A percentile compares a stretch with the other conserved stretches of the same genome.
phyloP scores from a whole-genome alignment of 2,329 filamentous ascomycete genomes.

The Penicillium glabrum region DNA sequence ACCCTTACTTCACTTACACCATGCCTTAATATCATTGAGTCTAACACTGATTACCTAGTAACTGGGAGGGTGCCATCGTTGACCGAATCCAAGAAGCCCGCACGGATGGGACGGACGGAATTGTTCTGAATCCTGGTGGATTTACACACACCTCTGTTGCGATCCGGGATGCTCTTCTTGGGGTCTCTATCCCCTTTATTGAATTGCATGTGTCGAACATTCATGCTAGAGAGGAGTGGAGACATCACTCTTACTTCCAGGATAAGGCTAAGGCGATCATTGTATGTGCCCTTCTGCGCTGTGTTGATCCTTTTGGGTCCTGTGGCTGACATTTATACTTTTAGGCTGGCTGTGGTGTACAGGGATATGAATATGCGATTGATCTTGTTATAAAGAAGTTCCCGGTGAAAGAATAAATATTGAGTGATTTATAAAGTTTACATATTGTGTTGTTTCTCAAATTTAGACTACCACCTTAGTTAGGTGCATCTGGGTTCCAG shows the following conservation, averaged over 20 bases:
- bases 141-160: conserved; percentile 73
- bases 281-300: neutral
- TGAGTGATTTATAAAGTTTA: no score
- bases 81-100: conserved; percentile 68
- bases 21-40: neutral
- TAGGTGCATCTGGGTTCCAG: no score
- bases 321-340: neutral
- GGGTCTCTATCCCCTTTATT: conserved; percentile 67
- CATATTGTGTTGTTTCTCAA: no score
- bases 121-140: conserved; percentile 69
- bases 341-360: neutral
- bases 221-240: conserved; percentile 64
- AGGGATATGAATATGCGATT: neutral
- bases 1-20: neutral
- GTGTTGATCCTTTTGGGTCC: neutral
- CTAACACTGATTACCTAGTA: conserved; percentile 41
- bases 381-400: neutral
- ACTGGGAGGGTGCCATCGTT: conserved; percentile 70
- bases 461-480: no score
- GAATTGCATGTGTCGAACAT: conserved; percentile 72
- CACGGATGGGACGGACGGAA: conserved; percentile 51
- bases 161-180: conserved; percentile 67
- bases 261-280: conserved; percentile 61
- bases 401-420: neutral
- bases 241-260: conserved; percentile 66